Evolutionary conservation across 164 flowering plant species (phyloP).

Genomic region (Euptelea pleiosperma): DNA sequence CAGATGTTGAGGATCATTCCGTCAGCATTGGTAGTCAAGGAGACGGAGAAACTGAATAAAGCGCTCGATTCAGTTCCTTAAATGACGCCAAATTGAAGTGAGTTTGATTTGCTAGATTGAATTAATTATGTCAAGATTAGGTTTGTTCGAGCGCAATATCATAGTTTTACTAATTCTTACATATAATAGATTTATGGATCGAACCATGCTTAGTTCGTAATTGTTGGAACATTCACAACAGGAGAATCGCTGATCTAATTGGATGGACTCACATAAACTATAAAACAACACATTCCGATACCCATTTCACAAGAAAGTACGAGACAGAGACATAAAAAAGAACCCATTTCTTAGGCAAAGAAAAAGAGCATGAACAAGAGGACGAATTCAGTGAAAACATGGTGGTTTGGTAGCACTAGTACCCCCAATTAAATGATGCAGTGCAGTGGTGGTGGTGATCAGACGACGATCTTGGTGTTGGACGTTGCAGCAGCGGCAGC

Average conservation of each 20-base stretch:
- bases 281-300: no score
- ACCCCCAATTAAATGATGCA: background rate
- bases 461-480: slow-evolving; percentile 17
- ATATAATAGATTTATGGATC: no score
- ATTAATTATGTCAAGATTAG: background rate
- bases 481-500: slow-evolving; percentile 2
- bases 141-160: no score
- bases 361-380: background rate
- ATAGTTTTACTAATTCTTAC: no score
- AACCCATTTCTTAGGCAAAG: background rate
- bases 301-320: no score
- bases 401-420: background rate
- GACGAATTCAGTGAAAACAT: background rate
- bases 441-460: slow-evolving; percentile 2
- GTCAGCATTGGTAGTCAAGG: slow-evolving; percentile 18
- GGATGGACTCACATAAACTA: no score
- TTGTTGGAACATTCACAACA: no score
- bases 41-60: slow-evolving; percentile 21
- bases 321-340: background rate
- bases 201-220: no score
- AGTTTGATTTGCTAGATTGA: background rate
- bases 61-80: background rate
- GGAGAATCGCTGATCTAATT: no score
- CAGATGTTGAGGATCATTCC: slow-evolving; percentile 27
- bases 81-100: background rate